Evolutionary conservation across 1,284 basidiomycete genomes (phyloP), one percentile per base, ranked within the genome.

Genomic region (Sanghuangporus weigelae): DNA sequence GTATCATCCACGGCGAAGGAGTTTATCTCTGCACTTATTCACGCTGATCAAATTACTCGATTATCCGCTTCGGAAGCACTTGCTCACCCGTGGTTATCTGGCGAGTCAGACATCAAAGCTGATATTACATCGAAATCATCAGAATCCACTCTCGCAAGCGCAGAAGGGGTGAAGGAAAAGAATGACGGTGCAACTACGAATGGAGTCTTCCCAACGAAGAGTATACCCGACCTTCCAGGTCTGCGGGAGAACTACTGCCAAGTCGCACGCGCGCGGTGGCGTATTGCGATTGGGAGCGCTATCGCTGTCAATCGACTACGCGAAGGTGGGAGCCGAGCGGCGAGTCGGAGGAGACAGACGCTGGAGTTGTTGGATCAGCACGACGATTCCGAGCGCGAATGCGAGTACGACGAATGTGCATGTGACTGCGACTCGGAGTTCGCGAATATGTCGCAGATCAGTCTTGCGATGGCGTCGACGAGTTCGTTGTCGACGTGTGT

Each of bases 201-300:
- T 23, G 31, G 7, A 23, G 14, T 23, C 14, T 23, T 49, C 16
- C 44, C 57, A 16, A 50, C 36, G n/a, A 8, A 46, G 16, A 58
- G 56, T 31, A 26, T 36, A n/a, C 40, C 56, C 5, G 59, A 64
- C 54, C 55, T 64, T 2, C 59, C 63, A 11, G 91, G 88, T 26
- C 77, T 95, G 56, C 86, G 89, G 38, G 87, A 91, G 38, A 86
- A 94, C 77, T 93, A 92, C 74, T 80, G 90, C 70, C 12, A 36
- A 23, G 12, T 57, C 31, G 81, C 90, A 0, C 80, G 80, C 39
- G 84, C 84, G 0, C 80, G 81, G 49, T 93, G 91, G 91, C 80
- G 81, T 50, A 76, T 78, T 1, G 90, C 87, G 6, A 90, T 93
- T 67, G 74, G 78, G 23, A 81, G 83, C 60, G 84, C 86, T 12